phyloP scores from a whole-genome alignment of 2,329 filamentous ascomycete species.

The Colletotrichum sp. region DNA sequence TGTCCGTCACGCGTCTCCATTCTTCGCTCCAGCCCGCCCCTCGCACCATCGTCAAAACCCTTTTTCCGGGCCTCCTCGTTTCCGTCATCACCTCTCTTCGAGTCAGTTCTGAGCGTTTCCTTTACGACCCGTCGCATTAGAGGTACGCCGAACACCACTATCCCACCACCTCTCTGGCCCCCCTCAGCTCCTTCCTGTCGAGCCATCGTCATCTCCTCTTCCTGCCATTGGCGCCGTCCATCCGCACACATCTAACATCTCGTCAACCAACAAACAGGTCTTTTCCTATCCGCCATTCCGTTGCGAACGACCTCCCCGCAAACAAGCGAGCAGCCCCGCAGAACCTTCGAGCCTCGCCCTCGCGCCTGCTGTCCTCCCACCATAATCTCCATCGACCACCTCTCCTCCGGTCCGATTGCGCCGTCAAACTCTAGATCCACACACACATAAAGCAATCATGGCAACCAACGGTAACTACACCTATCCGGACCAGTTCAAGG shows the following conservation, averaged over 20 bases:
- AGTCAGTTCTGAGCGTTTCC: slow-evolving; percentile 13
- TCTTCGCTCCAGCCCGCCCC: slow-evolving; percentile 1
- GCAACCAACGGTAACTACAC: slow-evolving; percentile 62
- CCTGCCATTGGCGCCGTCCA: neutral
- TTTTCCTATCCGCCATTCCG: neutral
- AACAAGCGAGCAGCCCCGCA: slow-evolving; percentile 9
- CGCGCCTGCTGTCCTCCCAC: neutral
- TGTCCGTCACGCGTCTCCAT: slow-evolving; percentile 17
- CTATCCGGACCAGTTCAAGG: slow-evolving; percentile 49
- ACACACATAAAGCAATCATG: slow-evolving; percentile 42
- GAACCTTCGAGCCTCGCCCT: slow-evolving; percentile 13
- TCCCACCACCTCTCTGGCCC: neutral
- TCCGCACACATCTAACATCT: slow-evolving; percentile 2
- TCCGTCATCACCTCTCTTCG: slow-evolving; percentile 5
- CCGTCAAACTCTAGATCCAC: neutral
- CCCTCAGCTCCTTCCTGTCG: neutral
- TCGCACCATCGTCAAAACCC: slow-evolving; percentile 20
- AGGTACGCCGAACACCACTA: neutral
- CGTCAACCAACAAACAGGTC: neutral
- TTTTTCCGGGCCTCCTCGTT: slow-evolving; percentile 10
- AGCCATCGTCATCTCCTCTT: neutral
- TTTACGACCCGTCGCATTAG: slow-evolving; percentile 1
- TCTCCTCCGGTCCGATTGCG: slow-evolving; percentile 13
- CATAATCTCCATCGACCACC: neutral
- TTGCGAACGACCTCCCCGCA: neutral